These are phyloP conservation scores for Xylariaceae sp. DNA, from an alignment of 2,329 filamentous ascomycete species.

Conservation along the genomic window DNA sequence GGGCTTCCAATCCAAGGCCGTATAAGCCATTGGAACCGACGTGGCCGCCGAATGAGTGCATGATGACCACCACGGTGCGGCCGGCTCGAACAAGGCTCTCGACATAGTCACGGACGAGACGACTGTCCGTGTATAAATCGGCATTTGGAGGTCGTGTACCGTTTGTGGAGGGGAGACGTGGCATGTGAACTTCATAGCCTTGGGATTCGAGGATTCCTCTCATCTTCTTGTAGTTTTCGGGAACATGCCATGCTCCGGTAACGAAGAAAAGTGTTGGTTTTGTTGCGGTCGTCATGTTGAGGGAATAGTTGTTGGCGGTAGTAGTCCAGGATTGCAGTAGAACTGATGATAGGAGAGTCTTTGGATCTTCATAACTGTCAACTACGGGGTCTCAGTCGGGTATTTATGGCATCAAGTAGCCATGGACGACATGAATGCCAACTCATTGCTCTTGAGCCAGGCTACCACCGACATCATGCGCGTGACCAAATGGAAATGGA, in stretches of 20 bases:
- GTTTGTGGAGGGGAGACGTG: conserved; percentile 16
- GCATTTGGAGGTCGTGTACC: conserved; percentile 23
- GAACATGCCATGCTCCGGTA: conserved; percentile 18
- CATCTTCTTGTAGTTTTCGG: conserved; percentile 16
- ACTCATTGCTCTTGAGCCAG: neutral
- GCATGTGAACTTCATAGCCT: conserved; percentile 20
- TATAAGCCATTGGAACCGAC: conserved; percentile 27
- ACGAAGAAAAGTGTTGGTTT: conserved; percentile 17
- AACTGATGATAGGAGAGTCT: neutral
- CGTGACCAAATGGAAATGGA: too few species aligned
- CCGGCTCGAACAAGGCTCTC: conserved; percentile 22
- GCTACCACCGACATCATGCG: neutral
- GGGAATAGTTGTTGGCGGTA: neutral
- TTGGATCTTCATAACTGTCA: neutral
- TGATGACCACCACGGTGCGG: conserved; percentile 18
- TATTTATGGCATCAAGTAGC: neutral
- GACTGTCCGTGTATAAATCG: conserved; percentile 21
- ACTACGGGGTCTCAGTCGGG: neutral
- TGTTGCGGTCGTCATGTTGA: neutral
- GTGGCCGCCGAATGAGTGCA: conserved; percentile 30
- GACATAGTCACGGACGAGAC: conserved; percentile 19
- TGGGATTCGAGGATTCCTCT: conserved; percentile 1
- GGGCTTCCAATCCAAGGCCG: conserved; percentile 17
- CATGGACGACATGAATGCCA: too few species aligned
- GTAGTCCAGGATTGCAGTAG: neutral